Conservation (phyloP, 306 rosid species). For the Cucurbita moschata region DNA sequence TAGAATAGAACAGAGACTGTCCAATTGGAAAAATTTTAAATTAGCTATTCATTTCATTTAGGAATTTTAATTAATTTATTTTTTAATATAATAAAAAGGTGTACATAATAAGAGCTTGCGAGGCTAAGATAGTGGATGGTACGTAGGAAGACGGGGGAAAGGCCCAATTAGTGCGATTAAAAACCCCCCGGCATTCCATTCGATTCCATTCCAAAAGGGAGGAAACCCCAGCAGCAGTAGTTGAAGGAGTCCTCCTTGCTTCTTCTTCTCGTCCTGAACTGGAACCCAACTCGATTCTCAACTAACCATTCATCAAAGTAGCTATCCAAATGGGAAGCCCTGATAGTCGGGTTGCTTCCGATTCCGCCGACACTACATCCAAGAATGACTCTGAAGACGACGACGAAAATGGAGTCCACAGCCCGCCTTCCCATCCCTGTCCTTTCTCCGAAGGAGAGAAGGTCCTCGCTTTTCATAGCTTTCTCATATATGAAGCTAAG, state of each 20-base stretch:
- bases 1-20: too few relatives aligned
- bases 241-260: background rate
- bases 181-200: too few relatives aligned
- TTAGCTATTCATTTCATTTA: too few relatives aligned
- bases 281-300: background rate
- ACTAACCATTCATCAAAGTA: background rate
- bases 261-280: too few relatives aligned
- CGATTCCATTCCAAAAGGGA: too few relatives aligned
- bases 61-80: too few relatives aligned
- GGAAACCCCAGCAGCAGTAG: background rate
- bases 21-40: too few relatives aligned
- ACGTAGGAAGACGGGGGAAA: too few relatives aligned
- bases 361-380: conserved; percentile 22
- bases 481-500: conserved; percentile 54
- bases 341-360: conserved; percentile 13
- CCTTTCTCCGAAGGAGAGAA: conserved; percentile 41
- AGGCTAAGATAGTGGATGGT: too few relatives aligned
- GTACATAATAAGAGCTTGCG: too few relatives aligned
- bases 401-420: conserved; percentile 8
- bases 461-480: conserved; percentile 40
- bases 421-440: conserved; percentile 17
- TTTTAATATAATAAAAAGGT: too few relatives aligned
- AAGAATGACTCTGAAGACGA: conserved; percentile 25
- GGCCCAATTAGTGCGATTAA: background rate
- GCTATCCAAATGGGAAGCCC: conserved; percentile 35